Base-by-base conservation (phyloP, 441 rosid genomes). In the Viola pubescens region DNA sequence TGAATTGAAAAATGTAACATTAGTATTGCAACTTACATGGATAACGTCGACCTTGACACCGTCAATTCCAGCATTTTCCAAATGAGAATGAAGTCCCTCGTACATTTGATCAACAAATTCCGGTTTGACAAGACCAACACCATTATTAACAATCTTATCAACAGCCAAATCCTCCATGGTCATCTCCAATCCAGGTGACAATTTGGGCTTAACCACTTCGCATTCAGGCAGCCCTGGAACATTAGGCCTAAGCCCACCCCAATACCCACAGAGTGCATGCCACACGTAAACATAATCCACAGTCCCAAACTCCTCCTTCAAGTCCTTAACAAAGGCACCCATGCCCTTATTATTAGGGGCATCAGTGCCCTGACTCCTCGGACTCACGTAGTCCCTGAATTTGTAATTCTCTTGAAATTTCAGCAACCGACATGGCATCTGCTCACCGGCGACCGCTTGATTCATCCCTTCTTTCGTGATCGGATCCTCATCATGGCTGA, bases 41-140 rank as follows among this genome's bases (percentile, higher is more conserved):
- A 89, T 85, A 62, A 89, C 97, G 75, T 92, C 95, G n/a, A 92
- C 91, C 68, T 92, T 92, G 70, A 89, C 95, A 19, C 98, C 98
- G 69, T 92, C 95, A 62, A 92, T 78, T 12, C 97, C 97, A n/a
- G 58, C 81, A 10, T 64, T 66, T 54, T 79, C 72, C 59, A 92
- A 61, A 50, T 85, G 91, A n/a, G 94, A 80, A 62, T 92, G 94
- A 13, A 92, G 71, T 7, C 96, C 97, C 58, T 92, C 88, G 47
- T 77, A 87, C 67, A 87, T 71, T 69, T 82, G 72, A 7, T 75
- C 77, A 7, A 52, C 97, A 16, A 34, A 2, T 63, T 84, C 97
- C 50, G 98, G 95, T 9, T 85, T 79, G 7, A 80, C 85, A 9
- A 89, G 43, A 55, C 97, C 98, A 3, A 89, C 72, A 4, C 90